phyloP scores from a whole-genome alignment of 257 asterid species.

The Solanum lycopersicoides region DNA sequence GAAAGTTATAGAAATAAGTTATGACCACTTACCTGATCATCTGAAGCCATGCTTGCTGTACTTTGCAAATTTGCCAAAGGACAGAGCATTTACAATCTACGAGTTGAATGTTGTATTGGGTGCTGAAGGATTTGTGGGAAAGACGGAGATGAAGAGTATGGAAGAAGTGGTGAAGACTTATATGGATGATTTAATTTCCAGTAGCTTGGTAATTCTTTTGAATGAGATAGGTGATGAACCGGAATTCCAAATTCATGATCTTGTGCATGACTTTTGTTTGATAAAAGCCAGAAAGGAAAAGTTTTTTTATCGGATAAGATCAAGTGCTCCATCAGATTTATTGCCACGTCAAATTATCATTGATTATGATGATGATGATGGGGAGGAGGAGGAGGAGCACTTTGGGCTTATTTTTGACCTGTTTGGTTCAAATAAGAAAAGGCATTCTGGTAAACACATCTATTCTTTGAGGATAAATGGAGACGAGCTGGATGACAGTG shows the following conservation, averaged over 20 bases:
- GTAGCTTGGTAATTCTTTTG: conserved; percentile 10
- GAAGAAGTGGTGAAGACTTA: background rate
- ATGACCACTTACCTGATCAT: conserved; percentile 6
- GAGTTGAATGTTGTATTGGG: conserved; percentile 3
- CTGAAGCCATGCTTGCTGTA: conserved; percentile 20
- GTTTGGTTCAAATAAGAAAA: no score
- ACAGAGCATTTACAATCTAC: background rate
- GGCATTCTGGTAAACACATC: no score
- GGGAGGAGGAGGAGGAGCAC: no score
- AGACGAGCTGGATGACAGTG: accelerated
- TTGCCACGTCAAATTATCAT: background rate
- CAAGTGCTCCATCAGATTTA: background rate
- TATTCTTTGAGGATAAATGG: no score
- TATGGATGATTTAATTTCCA: conserved; percentile 5
- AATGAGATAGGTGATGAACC: background rate
- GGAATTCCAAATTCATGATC: conserved; percentile 8
- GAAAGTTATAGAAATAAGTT: conserved; percentile 11
- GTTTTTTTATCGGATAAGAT: background rate
- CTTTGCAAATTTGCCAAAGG: background rate
- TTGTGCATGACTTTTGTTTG: conserved; percentile 6
- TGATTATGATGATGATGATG: accelerated
- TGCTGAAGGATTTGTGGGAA: conserved; percentile 14
- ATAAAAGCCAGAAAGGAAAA: conserved; percentile 7
- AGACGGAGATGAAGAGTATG: background rate
- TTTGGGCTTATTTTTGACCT: background rate